These are phyloP conservation scores for Alternaria dauci DNA, from an alignment of 2,329 filamentous ascomycete species.

Conservation along the genomic window DNA sequence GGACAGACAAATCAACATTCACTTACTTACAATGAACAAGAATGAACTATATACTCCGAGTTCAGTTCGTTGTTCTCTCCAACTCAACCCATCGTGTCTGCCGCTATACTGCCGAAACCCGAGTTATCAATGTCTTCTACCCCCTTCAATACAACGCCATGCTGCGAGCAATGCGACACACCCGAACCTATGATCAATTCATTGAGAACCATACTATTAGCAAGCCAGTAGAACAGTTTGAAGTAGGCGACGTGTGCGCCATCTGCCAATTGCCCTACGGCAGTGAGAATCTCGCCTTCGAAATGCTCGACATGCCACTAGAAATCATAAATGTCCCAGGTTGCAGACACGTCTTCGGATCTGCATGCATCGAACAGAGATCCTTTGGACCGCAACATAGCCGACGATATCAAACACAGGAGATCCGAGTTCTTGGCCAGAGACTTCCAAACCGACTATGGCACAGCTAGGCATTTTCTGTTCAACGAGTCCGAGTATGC, in stretches of 20 bases:
- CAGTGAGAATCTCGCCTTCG: not conserved
- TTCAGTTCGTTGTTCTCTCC: not conserved
- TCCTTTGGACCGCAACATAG: not conserved
- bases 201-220: not conserved
- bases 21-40: not conserved
- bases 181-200: not conserved
- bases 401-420: not conserved
- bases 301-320: not conserved
- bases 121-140: not conserved
- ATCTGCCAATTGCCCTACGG: not conserved
- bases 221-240: not conserved
- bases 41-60: not conserved
- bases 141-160: not conserved
- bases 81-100: not conserved
- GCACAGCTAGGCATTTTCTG: not conserved
- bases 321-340: not conserved
- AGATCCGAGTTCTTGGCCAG: not conserved
- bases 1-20: not conserved
- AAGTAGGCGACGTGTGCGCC: not conserved
- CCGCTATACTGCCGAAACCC: not conserved
- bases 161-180: conserved; percentile 1
- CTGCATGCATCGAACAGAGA: not conserved
- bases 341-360: not conserved
- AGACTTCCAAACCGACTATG: not conserved
- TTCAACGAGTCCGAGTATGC: not conserved